phyloP scores from a whole-genome alignment of 1,284 basidiomycete species.

The Ganoderma lucidum region DNA sequence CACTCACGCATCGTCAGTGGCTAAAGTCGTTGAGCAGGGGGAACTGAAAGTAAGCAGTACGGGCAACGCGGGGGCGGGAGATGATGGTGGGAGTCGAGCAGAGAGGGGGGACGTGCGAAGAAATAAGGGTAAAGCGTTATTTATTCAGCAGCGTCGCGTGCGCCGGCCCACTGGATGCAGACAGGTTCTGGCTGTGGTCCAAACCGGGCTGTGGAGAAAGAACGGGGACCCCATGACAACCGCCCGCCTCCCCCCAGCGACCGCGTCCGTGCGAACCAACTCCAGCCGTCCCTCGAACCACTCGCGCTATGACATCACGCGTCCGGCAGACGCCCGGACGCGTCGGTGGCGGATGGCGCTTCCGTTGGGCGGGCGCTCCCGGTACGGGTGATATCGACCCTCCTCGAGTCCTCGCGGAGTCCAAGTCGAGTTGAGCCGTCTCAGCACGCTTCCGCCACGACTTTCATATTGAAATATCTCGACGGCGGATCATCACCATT shows the following conservation, averaged over 20 bases:
- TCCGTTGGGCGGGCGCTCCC: not conserved
- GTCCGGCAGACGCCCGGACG: conserved; percentile 28
- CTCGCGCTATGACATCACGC: conserved; percentile 26
- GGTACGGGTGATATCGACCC: too few relatives aligned
- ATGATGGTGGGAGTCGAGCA: conserved; percentile 17
- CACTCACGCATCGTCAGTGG: conserved; percentile 43
- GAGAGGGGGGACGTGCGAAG: conserved; percentile 26
- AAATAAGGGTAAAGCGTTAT: conserved; percentile 17
- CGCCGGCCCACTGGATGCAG: not conserved
- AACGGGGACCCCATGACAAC: conserved; percentile 27
- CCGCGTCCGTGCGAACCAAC: conserved; percentile 6
- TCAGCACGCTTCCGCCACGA: not conserved
- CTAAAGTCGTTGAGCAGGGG: conserved; percentile 24
- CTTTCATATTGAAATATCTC: not conserved
- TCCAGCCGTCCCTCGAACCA: not conserved
- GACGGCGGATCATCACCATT: not conserved
- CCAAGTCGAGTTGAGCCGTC: not conserved
- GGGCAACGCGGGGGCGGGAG: conserved; percentile 9
- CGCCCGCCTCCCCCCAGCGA: conserved; percentile 10
- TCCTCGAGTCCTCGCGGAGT: not conserved
- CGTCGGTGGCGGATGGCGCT: conserved; percentile 33
- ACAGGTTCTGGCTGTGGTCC: conserved; percentile 14
- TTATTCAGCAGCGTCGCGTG: conserved; percentile 16
- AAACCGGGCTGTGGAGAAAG: conserved; percentile 11
- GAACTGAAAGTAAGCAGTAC: not conserved